Conservation (phyloP, 106 monocot species). For the Posidonia australis region DNA sequence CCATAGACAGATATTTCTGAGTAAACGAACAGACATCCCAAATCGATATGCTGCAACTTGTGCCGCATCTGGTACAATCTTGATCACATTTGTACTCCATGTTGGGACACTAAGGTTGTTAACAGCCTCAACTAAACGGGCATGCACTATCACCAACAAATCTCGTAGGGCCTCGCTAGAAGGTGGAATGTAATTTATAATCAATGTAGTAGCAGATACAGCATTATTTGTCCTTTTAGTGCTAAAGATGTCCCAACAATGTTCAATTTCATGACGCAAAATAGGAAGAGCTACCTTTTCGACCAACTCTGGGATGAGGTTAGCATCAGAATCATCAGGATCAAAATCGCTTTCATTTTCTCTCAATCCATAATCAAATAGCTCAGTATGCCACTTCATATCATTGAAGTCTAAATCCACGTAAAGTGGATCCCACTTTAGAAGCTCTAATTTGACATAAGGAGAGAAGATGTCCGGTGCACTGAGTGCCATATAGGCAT, state of each 20-base stretch:
- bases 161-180: constrained; percentile 53
- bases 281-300: constrained; percentile 93
- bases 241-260: constrained; percentile 88
- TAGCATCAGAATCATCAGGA: constrained; percentile 57
- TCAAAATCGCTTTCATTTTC: constrained; percentile 28
- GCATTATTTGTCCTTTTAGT: constrained; percentile 63
- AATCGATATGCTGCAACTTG: constrained; percentile 72
- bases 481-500: constrained; percentile 81
- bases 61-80: constrained; percentile 65
- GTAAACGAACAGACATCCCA: constrained; percentile 59
- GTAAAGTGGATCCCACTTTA: constrained; percentile 87
- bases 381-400: constrained; percentile 79
- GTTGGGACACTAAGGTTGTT: constrained; percentile 38
- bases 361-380: constrained; percentile 63
- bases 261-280: constrained; percentile 64
- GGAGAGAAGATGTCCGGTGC: constrained; percentile 61
- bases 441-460: constrained; percentile 85
- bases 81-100: constrained; percentile 49
- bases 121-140: constrained; percentile 49
- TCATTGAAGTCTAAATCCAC: constrained; percentile 49
- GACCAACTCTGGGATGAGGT: constrained; percentile 71
- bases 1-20: constrained; percentile 87
- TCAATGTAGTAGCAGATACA: constrained; percentile 59
- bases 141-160: constrained; percentile 39
- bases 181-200: constrained; percentile 58